A percentile compares a stretch with the other conserved stretches of the same genome.
Conservation (phyloP, 2,329 filamentous ascomycete genomes). For the Xylaria sp. region DNA sequence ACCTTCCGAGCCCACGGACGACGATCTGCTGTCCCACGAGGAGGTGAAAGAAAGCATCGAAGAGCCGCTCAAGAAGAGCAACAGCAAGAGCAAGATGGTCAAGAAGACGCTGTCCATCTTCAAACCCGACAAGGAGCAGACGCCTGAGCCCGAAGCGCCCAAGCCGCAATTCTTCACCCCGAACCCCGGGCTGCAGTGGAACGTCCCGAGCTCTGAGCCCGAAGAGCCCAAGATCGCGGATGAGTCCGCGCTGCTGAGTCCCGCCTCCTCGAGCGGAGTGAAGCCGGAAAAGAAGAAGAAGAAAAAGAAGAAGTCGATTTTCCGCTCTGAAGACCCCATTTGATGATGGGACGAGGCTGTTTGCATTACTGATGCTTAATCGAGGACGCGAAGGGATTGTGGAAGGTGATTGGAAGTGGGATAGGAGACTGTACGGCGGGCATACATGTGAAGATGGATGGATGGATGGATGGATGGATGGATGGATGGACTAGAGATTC, state of each 20-base stretch:
- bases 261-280: background rate
- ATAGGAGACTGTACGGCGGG: background rate
- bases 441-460: background rate
- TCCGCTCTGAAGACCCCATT: background rate
- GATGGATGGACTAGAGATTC: background rate
- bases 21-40: background rate
- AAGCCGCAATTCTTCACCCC: background rate
- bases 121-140: background rate
- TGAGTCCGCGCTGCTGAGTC: background rate
- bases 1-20: background rate
- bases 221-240: background rate
- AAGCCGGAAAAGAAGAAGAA: slow-evolving; percentile 14
- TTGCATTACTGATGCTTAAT: no score
- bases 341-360: background rate
- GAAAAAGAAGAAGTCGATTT: slow-evolving; percentile 25
- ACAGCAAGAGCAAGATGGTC: slow-evolving; percentile 7
- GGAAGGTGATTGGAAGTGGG: background rate
- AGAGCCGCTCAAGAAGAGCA: background rate
- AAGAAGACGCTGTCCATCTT: slow-evolving; percentile 25
- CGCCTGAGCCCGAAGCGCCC: background rate
- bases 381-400: background rate
- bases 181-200: background rate
- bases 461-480: background rate
- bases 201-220: background rate
- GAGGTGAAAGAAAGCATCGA: no score